These are phyloP conservation scores for Dictyostelium purpureum DNA, from an alignment of 78 protist genomes.

Conservation along the genomic window DNA sequence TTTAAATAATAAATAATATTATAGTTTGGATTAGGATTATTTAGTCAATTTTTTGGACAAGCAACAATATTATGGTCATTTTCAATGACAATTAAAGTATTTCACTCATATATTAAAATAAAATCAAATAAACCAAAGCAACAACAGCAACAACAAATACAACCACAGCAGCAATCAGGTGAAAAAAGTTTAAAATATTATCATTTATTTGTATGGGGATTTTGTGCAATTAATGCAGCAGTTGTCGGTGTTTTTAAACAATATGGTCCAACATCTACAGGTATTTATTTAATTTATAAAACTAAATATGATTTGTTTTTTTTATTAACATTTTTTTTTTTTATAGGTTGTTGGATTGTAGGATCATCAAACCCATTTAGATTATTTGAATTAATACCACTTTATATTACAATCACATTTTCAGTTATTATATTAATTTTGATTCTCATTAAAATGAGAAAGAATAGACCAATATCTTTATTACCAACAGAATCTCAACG, in stretches of 20 bases:
- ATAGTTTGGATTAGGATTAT: conserved; percentile 31
- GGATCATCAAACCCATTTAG: conserved; percentile 40
- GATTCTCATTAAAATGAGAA: conserved; percentile 7
- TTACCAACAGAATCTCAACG: conserved; percentile 1
- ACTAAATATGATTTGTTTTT: too few relatives aligned
- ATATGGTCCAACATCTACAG: conserved; percentile 65
- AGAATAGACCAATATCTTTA: neutral
- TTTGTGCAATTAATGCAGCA: conserved; percentile 28
- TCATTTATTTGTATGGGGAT: conserved; percentile 59
- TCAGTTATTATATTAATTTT: conserved; percentile 15
- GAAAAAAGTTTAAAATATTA: conserved; percentile 31
- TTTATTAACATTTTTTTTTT: too few relatives aligned
- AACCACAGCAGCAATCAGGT: neutral
- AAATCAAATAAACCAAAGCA: neutral
- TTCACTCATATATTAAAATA: neutral
- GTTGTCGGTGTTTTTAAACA: conserved; percentile 35
- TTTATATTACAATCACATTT: conserved; percentile 32
- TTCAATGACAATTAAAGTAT: conserved; percentile 60
- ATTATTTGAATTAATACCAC: conserved; percentile 51
- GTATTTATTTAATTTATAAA: too few relatives aligned
- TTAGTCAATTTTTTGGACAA: conserved; percentile 41
- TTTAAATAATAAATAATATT: neutral
- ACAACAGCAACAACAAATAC: neutral
- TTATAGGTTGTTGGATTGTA: conserved; percentile 73
- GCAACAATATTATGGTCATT: conserved; percentile 65